These are phyloP conservation scores for Ogataea paraovalis DNA, from an alignment of 805 yeast genomes.

Conservation along the genomic window DNA sequence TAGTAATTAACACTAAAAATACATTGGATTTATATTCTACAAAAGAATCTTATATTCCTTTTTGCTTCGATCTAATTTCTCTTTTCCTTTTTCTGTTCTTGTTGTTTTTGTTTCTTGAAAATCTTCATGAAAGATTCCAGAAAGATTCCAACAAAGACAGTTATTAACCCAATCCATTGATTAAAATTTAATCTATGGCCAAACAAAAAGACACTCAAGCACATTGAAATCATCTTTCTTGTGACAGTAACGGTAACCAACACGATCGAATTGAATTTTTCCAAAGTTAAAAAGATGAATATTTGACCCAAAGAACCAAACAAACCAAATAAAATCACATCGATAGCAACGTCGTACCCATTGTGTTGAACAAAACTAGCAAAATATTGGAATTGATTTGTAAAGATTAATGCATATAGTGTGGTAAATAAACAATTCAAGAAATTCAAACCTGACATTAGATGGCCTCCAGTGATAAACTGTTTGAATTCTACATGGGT, in stretches of 20 bases:
- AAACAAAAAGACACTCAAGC: conserved; percentile 78
- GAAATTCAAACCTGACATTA: conserved; percentile 68
- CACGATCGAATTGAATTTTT: conserved; percentile 77
- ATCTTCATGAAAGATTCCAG: conserved; percentile 63
- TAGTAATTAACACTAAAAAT: too few relatives aligned
- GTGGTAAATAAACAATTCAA: conserved; percentile 45
- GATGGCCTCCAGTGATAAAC: conserved; percentile 71
- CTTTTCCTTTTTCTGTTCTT: conserved; percentile 2
- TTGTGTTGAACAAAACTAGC: conserved; percentile 39
- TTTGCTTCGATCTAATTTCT: neutral
- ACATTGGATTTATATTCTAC: too few relatives aligned
- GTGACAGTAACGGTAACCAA: conserved; percentile 94
- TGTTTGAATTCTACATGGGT: conserved; percentile 34
- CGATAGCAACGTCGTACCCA: conserved; percentile 54
- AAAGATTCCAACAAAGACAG: conserved; percentile 84
- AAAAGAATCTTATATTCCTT: neutral
- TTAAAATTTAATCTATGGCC: conserved; percentile 62
- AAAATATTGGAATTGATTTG: conserved; percentile 49
- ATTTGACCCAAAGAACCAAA: conserved; percentile 92
- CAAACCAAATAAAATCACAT: conserved; percentile 61
- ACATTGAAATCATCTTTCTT: conserved; percentile 93
- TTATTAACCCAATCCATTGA: conserved; percentile 76
- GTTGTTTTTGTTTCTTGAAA: neutral
- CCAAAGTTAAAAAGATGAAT: conserved; percentile 84
- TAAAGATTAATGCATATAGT: conserved; percentile 41